Evolutionary conservation across 2,329 filamentous ascomycete genomes (phyloP), one percentile per base, ranked within the genome.

Genomic region (Phyllachora maydis): DNA sequence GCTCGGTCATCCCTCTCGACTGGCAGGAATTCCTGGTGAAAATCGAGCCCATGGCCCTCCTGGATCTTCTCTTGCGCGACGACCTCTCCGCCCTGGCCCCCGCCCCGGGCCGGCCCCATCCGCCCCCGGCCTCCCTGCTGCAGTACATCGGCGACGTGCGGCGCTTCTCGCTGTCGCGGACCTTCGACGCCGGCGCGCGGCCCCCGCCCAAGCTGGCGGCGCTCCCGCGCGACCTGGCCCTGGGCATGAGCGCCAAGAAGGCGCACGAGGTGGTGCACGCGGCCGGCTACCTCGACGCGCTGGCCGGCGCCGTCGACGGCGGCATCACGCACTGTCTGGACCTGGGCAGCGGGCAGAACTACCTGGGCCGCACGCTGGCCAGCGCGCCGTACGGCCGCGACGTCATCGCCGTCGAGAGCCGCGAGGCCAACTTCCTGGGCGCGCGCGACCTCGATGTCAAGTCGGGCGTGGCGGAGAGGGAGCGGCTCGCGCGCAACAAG

Each of bases 181-280:
- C 66, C 3, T 76, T 77, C 26, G 37, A 45, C 2, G 44, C 54
- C 0, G 39, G 38, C 9, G 41, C 47, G 26, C n/a, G n/a, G n/a
- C n/a, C n/a, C n/a, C n/a, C n/a, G n/a, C 41, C 47, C 21, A 54
- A 56, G 26, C 49, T 63, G 26, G 55, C 64, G 4, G 56, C 59
- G 33, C 43, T 91, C 12, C 68, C 79, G 3, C 62, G 67, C 23
- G 63, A 73, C 34, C 65, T 92, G 10, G 65, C 77, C 0, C 64
- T 91, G 9, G 88, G 88, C 4, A 98, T 98, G 88, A 91, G 81
- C 31, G 66, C 75, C 11, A 98, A 98, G 46, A 98, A 98, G 48
- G 61, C 79, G 1, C 88, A 98, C 40, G 88, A 98, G 50, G 88
- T 95, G 16, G 65, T 70, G 29, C 70, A 88, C 40, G 93, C 95